A percentile compares a stretch with the other conserved stretches of the same genome.
These are phyloP conservation scores for Aspergillus awamori DNA, from an alignment of 2,329 filamentous ascomycete species.

Conservation along the genomic window DNA sequence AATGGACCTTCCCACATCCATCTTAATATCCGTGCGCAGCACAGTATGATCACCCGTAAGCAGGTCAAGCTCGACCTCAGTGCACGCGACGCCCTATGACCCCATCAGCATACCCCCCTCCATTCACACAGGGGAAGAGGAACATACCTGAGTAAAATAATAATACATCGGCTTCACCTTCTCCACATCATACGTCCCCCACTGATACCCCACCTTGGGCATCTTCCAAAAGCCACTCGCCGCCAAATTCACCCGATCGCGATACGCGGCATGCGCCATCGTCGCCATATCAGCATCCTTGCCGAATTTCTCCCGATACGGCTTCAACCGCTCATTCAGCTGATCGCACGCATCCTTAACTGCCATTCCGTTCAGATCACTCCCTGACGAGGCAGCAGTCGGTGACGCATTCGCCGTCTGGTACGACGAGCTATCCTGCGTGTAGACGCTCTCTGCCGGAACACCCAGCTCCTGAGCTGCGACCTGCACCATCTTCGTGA, in stretches of 20 bases:
- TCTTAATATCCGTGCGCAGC: slow-evolving; percentile 85
- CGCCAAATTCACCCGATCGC: slow-evolving; percentile 90
- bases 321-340: slow-evolving; percentile 72
- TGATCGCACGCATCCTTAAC: slow-evolving; percentile 55
- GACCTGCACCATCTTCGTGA: slow-evolving; percentile 31
- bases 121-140: background rate
- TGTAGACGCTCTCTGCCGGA: slow-evolving; percentile 23
- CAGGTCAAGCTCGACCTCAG: slow-evolving; percentile 90
- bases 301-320: slow-evolving; percentile 78
- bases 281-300: slow-evolving; percentile 77
- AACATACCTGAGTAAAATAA: slow-evolving; percentile 86
- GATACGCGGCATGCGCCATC: slow-evolving; percentile 87
- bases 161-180: slow-evolving; percentile 82
- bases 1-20: slow-evolving; percentile 74
- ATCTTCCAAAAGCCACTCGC: slow-evolving; percentile 97
- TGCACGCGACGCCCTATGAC: slow-evolving; percentile 69
- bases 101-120: background rate
- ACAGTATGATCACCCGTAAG: slow-evolving; percentile 93
- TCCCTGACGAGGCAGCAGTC: slow-evolving; percentile 29
- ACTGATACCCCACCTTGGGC: slow-evolving; percentile 91
- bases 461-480: slow-evolving; percentile 27
- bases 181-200: slow-evolving; percentile 65
- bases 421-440: slow-evolving; percentile 25
- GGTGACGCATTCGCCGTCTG: slow-evolving; percentile 29
- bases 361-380: slow-evolving; percentile 31